Evolutionary conservation across 306 rosid genomes (phyloP), one percentile per base, ranked within the genome.

Genomic region (Sophora flavescens): DNA sequence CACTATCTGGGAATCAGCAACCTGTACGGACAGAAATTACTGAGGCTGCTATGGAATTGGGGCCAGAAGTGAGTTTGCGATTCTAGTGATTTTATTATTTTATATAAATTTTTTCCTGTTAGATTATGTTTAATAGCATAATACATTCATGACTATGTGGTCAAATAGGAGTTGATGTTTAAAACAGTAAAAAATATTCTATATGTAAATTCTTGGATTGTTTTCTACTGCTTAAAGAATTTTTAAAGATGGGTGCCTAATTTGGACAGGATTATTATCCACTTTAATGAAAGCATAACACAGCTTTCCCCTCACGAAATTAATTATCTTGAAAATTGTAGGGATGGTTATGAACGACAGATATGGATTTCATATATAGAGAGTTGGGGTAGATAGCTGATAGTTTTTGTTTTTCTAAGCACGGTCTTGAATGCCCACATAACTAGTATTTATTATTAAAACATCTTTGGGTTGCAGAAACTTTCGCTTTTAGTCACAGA

Each of bases 11-110:
- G 79, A 88, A 89, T 80, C 98, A 91, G 84, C 90, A 88, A 75
- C 97, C 97, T 47, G 81, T 93, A 7, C 87, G 91, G 32, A 88
- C 91, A n/a, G 89, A 87, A 85, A 90, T 92, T 64, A 87, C 93
- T 0, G 97, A 89, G 86, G 96, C 96, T 75, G 98, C 98, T 42
- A 88, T 91, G 96, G 89, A 91, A 81, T 83, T 93, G 82, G 97
- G 98, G 80, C 64, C 97, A 8, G 98, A 91, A 82, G 98, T 88
- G 80, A 85, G 95, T 79, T 10, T 52, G 30, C 6, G 10, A 44
- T 9, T 17, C 26, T 30, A 76, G 57, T 41, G 50, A 65, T 71
- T 60, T 59, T 26, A 6, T 39, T 16, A 54, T 59, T 53, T 42
- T 12, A 6, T 51, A 6, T 73, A 17, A 8, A 62, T 56, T 26